phyloP scores from a whole-genome alignment of 2,329 filamentous ascomycete species.

The Verruconis gallopava region DNA sequence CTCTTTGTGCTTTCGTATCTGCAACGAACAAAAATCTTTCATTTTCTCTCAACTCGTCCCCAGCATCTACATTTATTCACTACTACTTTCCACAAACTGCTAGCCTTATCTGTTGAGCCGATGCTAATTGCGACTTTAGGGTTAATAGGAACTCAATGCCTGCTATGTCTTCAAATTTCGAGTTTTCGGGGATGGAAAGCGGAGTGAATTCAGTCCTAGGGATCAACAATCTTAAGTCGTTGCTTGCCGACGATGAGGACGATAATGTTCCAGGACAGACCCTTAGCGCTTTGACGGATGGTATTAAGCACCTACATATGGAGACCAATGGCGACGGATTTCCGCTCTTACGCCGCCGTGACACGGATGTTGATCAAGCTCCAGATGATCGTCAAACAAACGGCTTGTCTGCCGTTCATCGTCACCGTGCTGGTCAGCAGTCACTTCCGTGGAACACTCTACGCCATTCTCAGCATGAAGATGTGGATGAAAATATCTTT shows the following conservation, averaged over 20 bases:
- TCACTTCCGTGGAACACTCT: conserved; percentile 44
- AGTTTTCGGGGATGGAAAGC: conserved; percentile 44
- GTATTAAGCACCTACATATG: conserved; percentile 57
- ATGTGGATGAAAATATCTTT: conserved; percentile 21
- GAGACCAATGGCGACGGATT: conserved; percentile 73
- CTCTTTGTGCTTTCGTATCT: too few relatives aligned
- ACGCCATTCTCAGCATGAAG: conserved; percentile 20
- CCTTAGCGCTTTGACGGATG: conserved; percentile 46
- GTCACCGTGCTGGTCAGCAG: conserved; percentile 50
- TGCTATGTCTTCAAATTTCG: conserved; percentile 48
- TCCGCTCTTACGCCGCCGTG: conserved; percentile 63
- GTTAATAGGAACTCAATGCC: conserved; percentile 87
- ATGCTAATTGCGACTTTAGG: too few relatives aligned
- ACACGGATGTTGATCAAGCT: conserved; percentile 51
- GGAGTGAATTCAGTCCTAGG: conserved; percentile 26
- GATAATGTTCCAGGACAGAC: conserved; percentile 32
- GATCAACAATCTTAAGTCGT: conserved; percentile 72
- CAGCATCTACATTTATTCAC: conserved; percentile 1
- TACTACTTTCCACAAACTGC: conserved; percentile 13
- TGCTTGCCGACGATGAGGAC: conserved; percentile 54
- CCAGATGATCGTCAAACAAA: conserved; percentile 43
- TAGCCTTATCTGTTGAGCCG: conserved; percentile 12
- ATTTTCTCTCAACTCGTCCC: too few relatives aligned
- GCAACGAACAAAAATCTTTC: too few relatives aligned
- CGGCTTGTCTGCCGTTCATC: conserved; percentile 41